Conservation (phyloP, 129 eudicot species). For the Saposhnikovia divaricata region DNA sequence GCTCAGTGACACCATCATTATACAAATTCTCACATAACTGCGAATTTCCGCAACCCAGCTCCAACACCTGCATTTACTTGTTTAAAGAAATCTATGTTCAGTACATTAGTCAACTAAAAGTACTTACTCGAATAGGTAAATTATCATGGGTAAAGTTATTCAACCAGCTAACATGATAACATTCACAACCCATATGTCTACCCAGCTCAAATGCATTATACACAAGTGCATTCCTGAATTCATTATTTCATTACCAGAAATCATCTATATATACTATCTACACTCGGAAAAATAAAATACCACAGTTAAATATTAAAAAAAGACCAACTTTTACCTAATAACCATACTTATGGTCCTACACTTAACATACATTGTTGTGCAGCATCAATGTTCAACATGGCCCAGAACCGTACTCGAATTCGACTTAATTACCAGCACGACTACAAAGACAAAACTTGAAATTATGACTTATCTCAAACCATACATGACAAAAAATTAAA, state of each 20-base stretch:
- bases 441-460: not conserved
- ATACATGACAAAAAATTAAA: not conserved
- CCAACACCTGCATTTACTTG: conserved; percentile 57
- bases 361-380: not conserved
- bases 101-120: not conserved
- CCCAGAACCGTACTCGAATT: not conserved
- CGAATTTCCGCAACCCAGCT: conserved; percentile 94
- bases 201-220: not conserved
- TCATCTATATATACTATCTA: not conserved
- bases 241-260: not conserved
- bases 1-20: conserved; percentile 58
- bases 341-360: not conserved
- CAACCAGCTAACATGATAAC: not conserved
- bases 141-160: not conserved
- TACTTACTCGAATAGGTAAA: not conserved
- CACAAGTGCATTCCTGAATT: not conserved
- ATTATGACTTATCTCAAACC: not conserved
- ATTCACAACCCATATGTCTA: not conserved
- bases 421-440: not conserved
- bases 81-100: not conserved
- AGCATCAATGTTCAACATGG: not conserved
- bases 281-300: not conserved
- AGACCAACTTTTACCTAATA: not conserved
- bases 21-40: conserved; percentile 81
- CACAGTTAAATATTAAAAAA: not conserved